phyloP scores from a whole-genome alignment of 2,329 filamentous ascomycete genomes.

The Fusarium tupiense region DNA sequence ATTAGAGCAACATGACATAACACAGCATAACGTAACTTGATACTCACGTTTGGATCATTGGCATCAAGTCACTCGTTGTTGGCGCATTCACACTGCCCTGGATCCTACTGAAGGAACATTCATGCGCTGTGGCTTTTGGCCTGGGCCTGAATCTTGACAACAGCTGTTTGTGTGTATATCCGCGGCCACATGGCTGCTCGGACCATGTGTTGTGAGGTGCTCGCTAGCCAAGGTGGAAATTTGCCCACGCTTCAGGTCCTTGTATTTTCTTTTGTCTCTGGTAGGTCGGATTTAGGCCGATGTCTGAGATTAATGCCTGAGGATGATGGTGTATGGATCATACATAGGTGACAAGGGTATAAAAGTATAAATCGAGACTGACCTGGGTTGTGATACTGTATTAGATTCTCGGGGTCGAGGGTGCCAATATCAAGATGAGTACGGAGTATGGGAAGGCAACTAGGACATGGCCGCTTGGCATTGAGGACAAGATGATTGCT shows the following conservation, averaged over 20 bases:
- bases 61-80: background rate
- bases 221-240: background rate
- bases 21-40: constrained; percentile 9
- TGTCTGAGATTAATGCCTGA: background rate
- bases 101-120: background rate
- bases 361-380: background rate
- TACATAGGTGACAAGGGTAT: background rate
- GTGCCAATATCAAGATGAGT: background rate
- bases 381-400: background rate
- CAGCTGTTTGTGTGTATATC: background rate
- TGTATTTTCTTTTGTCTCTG: background rate
- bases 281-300: background rate
- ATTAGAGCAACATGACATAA: constrained; percentile 25
- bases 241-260: background rate
- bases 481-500: background rate
- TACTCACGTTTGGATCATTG: background rate
- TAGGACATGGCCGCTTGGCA: background rate
- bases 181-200: constrained; percentile 28
- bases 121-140: background rate
- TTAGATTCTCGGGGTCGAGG: background rate
- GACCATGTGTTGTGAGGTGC: constrained; percentile 9
- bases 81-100: background rate
- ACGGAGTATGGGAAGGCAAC: background rate
- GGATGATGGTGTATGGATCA: background rate
- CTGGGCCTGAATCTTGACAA: background rate